phyloP scores from a whole-genome alignment of 257 asterid genomes.

The Thymus mandschuricus region DNA sequence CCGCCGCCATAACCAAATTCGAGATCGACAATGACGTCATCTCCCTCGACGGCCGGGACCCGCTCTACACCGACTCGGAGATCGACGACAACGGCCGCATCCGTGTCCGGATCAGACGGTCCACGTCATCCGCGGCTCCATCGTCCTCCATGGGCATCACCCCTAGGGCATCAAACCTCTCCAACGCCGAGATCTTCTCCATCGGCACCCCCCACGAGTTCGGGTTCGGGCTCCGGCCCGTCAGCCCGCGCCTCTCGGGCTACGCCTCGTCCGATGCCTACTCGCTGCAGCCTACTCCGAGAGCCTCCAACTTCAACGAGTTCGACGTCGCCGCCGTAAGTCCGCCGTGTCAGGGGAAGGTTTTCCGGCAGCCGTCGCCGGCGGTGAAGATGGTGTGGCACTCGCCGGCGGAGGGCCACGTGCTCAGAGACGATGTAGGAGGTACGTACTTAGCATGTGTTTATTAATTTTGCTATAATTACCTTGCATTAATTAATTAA shows the following conservation, averaged over 20 bases:
- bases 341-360: slow-evolving; percentile 39
- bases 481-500: too few relatives aligned
- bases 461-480: too few relatives aligned
- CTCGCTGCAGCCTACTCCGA: slow-evolving; percentile 75
- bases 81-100: slow-evolving; percentile 57
- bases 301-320: slow-evolving; percentile 66
- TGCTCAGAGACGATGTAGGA: slow-evolving; percentile 37
- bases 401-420: slow-evolving; percentile 47
- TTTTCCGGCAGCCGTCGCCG: slow-evolving; percentile 54
- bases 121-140: slow-evolving; percentile 54
- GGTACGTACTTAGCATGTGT: slow-evolving; percentile 42
- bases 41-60: slow-evolving; percentile 75
- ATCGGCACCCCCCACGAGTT: slow-evolving; percentile 58
- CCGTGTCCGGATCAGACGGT: slow-evolving; percentile 70
- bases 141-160: slow-evolving; percentile 64
- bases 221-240: slow-evolving; percentile 55
- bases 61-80: slow-evolving; percentile 71
- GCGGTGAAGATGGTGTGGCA: slow-evolving; percentile 49
- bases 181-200: slow-evolving; percentile 68
- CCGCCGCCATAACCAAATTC: slow-evolving; percentile 60
- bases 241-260: slow-evolving; percentile 62
- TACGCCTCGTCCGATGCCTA: slow-evolving; percentile 72
- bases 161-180: slow-evolving; percentile 66
- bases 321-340: slow-evolving; percentile 42
- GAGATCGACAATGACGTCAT: slow-evolving; percentile 67